phyloP scores from a whole-genome alignment of 768 basidiomycete genomes.

The Tephrocybe sp. region DNA sequence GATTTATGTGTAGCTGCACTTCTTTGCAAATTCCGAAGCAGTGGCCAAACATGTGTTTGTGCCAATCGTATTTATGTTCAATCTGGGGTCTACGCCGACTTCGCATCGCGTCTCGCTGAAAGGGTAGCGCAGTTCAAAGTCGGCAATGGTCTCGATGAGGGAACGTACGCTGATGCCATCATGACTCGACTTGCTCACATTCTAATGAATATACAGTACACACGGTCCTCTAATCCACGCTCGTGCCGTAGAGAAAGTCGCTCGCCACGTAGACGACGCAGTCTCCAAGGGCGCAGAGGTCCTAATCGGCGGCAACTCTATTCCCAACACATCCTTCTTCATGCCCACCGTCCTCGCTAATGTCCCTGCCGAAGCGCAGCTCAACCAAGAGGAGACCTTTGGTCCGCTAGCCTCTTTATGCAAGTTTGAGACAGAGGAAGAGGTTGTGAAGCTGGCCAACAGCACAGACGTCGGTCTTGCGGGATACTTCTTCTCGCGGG shows the following conservation, averaged over 20 bases:
- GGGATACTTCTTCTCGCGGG: constrained; percentile 88
- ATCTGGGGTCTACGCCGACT: constrained; percentile 87
- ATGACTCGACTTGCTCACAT: not conserved
- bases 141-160: constrained; percentile 81
- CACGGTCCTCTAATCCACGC: constrained; percentile 94
- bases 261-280: constrained; percentile 85
- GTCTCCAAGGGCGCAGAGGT: constrained; percentile 81
- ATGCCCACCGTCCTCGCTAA: constrained; percentile 87
- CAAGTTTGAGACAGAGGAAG: constrained; percentile 92
- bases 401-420: constrained; percentile 86
- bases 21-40: constrained; percentile 73
- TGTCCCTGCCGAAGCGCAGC: constrained; percentile 62
- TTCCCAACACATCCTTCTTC: constrained; percentile 67
- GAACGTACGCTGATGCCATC: constrained; percentile 49
- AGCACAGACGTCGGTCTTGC: constrained; percentile 81
- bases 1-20: constrained; percentile 50
- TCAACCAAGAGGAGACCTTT: constrained; percentile 90
- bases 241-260: constrained; percentile 83
- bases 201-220: constrained; percentile 46
- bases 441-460: constrained; percentile 87
- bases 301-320: constrained; percentile 81
- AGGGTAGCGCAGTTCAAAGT: constrained; percentile 81
- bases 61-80: constrained; percentile 95
- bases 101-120: constrained; percentile 82
- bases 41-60: constrained; percentile 85